These are phyloP conservation scores for Chaetomidium leptoderma DNA, from an alignment of 495 filamentous ascomycete genomes.

Conservation along the genomic window DNA sequence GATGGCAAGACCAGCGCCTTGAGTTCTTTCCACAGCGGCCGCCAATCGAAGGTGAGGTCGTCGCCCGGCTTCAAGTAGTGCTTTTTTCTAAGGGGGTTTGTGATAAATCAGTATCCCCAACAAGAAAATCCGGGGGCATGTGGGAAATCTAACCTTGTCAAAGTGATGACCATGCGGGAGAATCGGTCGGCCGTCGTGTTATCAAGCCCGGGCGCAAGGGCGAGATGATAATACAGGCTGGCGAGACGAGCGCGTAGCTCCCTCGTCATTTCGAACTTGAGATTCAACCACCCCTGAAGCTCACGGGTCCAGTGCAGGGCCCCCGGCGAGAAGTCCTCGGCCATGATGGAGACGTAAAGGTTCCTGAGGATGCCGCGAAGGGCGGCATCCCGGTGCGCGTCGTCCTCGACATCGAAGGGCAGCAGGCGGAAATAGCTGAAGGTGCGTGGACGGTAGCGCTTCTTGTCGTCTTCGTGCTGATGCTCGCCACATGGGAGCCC, in stretches of 20 bases:
- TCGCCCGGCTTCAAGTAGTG: conserved; percentile 88
- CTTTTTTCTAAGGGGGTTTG: conserved; percentile 64
- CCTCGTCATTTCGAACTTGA: conserved; percentile 93
- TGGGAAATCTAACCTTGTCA: conserved; percentile 68
- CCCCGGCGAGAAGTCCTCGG: conserved; percentile 90
- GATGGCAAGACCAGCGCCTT: conserved; percentile 82
- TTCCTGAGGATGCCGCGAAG: conserved; percentile 83
- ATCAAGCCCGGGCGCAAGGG: conserved; percentile 87
- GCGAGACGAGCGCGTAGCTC: conserved; percentile 77
- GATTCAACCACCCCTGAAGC: conserved; percentile 85
- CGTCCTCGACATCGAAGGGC: conserved; percentile 79
- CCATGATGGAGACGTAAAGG: conserved; percentile 83
- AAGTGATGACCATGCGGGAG: conserved; percentile 88
- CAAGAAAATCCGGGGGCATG: neutral
- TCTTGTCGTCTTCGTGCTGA: conserved; percentile 39
- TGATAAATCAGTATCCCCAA: conserved; percentile 22
- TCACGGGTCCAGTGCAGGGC: conserved; percentile 97
- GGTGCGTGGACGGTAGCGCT: conserved; percentile 78
- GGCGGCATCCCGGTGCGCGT: conserved; percentile 64
- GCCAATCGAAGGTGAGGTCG: conserved; percentile 90
- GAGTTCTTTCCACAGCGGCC: conserved; percentile 83
- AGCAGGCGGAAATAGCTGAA: conserved; percentile 88
- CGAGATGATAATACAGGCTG: conserved; percentile 89
- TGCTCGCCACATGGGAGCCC: conserved; percentile 35
- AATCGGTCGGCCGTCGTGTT: conserved; percentile 79